Evolutionary conservation across 1,139 yeast species (phyloP).

Genomic region (Williopsis jadinii): DNA sequence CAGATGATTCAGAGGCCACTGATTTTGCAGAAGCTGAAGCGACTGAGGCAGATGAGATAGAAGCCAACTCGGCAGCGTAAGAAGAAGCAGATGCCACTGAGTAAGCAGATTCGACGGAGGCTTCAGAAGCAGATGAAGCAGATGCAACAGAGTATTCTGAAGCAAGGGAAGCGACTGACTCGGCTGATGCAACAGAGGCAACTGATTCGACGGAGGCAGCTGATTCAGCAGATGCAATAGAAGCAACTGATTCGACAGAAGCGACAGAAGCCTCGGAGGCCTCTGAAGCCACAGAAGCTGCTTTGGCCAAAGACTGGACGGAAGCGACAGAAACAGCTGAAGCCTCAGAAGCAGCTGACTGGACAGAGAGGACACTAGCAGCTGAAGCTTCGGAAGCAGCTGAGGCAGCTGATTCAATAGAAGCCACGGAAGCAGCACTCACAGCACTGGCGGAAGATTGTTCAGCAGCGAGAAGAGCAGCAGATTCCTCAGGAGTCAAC

Average conservation of each 20-base stretch:
- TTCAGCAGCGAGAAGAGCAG: conserved; percentile 10
- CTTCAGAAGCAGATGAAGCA: conserved; percentile 7
- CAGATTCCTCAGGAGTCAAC: conserved; percentile 21
- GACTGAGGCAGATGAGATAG: conserved; percentile 5
- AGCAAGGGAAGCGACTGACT: conserved; percentile 5
- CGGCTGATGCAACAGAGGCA: conserved; percentile 4
- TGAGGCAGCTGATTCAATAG: conserved; percentile 5
- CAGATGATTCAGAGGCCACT: conserved; percentile 21
- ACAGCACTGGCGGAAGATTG: conserved; percentile 10
- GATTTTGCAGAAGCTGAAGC: conserved; percentile 18
- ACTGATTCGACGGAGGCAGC: conserved; percentile 3
- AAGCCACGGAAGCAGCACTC: conserved; percentile 8
- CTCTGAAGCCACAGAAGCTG: conserved; percentile 5
- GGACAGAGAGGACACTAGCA: conserved; percentile 3
- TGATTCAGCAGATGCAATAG: conserved; percentile 7
- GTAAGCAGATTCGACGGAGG: conserved; percentile 6
- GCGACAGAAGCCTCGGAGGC: conserved; percentile 8
- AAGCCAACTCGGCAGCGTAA: conserved; percentile 1
- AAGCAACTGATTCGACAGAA: conserved; percentile 10
- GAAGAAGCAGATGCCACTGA: conserved; percentile 5
- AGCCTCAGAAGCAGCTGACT: conserved; percentile 6
- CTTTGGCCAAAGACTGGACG: conserved; percentile 4
- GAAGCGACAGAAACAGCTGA: conserved; percentile 6
- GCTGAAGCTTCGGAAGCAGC: conserved; percentile 5
- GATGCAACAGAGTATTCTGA: conserved; percentile 5